Conservation (phyloP, 495 filamentous ascomycete genomes). For the Penicillium fimorum region DNA sequence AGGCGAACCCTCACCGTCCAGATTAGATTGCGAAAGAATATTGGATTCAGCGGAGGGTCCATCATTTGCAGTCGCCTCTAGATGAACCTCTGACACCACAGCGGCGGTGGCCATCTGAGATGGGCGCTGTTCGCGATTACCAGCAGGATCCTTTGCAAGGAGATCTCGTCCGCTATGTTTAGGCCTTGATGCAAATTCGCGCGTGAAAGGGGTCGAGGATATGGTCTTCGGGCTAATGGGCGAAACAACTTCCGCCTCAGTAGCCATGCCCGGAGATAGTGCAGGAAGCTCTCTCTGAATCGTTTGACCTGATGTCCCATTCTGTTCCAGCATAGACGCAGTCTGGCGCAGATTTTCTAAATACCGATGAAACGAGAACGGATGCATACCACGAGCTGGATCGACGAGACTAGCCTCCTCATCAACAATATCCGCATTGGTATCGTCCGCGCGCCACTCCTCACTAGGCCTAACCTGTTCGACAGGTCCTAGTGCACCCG, state of each 20-base stretch:
- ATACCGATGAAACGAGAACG: slow-evolving; percentile 37
- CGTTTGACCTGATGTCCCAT: slow-evolving; percentile 1
- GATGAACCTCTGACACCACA: slow-evolving; percentile 41
- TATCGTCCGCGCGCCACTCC: slow-evolving; percentile 32
- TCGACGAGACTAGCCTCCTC: slow-evolving; percentile 34
- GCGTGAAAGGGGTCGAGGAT: slow-evolving; percentile 16
- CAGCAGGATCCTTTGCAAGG: slow-evolving; percentile 21
- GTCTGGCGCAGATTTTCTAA: slow-evolving; percentile 30
- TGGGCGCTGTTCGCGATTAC: slow-evolving; percentile 8
- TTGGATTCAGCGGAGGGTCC: neutral
- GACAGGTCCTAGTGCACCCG: slow-evolving; percentile 38
- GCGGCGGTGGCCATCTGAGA: slow-evolving; percentile 36
- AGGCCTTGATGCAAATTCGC: slow-evolving; percentile 36
- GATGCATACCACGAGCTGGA: slow-evolving; percentile 25
- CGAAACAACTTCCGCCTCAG: neutral
- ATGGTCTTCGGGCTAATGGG: slow-evolving; percentile 5
- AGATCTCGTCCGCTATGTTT: slow-evolving; percentile 33
- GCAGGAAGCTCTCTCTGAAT: slow-evolving; percentile 14
- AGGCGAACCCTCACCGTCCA: neutral
- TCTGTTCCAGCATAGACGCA: slow-evolving; percentile 20
- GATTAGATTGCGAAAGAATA: neutral
- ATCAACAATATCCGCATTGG: slow-evolving; percentile 32
- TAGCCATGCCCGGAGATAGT: slow-evolving; percentile 9
- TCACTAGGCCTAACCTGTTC: slow-evolving; percentile 43
- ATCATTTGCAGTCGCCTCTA: slow-evolving; percentile 38